These are phyloP conservation scores for Russula vinacea DNA, from an alignment of 768 basidiomycete genomes.

Conservation along the genomic window DNA sequence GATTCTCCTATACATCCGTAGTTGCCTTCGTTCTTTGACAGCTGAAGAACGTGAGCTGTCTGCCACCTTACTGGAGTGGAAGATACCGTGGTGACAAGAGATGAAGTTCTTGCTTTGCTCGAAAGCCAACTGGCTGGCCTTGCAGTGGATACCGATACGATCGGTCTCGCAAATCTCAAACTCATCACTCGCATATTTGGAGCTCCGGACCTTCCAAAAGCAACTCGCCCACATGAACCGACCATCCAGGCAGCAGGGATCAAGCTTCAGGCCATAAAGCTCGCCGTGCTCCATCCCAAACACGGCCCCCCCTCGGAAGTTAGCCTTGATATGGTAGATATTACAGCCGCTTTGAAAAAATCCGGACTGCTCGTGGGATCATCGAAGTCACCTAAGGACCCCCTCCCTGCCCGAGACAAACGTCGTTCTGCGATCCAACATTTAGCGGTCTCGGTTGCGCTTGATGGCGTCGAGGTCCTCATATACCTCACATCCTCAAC, in stretches of 20 bases:
- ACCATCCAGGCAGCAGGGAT: conserved; percentile 5
- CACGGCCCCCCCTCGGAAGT: conserved; percentile 23
- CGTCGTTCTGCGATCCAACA: conserved; percentile 23
- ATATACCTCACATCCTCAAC: conserved; percentile 28
- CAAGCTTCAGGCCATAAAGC: conserved; percentile 10
- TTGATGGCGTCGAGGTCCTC: conserved; percentile 23
- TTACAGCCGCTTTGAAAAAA: conserved; percentile 13
- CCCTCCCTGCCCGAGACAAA: conserved; percentile 17
- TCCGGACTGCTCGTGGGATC: conserved; percentile 17
- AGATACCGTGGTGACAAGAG: conserved; percentile 27
- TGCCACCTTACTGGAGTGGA: conserved; percentile 22
- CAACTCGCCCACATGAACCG: not conserved
- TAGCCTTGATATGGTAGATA: conserved; percentile 4
- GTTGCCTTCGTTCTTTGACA: conserved; percentile 50
- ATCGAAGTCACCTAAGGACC: conserved; percentile 24
- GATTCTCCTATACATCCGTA: conserved; percentile 75
- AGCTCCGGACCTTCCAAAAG: not conserved
- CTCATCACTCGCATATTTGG: conserved; percentile 29
- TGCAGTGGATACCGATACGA: conserved; percentile 21
- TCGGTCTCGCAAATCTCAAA: conserved; percentile 23
- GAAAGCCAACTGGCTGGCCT: conserved; percentile 20
- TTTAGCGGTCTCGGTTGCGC: conserved; percentile 19
- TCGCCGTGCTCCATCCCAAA: conserved; percentile 23
- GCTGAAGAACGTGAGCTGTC: conserved; percentile 34
- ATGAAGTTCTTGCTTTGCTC: conserved; percentile 25